Base-by-base conservation (phyloP, 192 early-diverging fungal genomes). In the Backusella westeae region DNA sequence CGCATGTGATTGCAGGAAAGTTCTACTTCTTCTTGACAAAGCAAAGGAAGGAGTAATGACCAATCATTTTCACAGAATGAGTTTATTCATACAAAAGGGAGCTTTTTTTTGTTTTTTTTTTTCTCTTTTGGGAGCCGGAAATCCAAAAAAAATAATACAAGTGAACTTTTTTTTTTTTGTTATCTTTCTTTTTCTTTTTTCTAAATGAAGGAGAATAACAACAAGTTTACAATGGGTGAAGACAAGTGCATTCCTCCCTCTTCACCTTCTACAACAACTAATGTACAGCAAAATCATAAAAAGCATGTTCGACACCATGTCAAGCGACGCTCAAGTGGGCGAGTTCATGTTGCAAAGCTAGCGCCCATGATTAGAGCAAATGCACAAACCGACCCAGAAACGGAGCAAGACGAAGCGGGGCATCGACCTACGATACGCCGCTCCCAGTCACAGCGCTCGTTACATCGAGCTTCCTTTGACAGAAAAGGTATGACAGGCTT, bases 261-360 rank as follows among this genome's bases (percentile, higher is more conserved):
- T 2, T 26, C 26, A 44, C 19, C 29, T 34, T 38, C 71, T 7
- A 19, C 32, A 4, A 52, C 52, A 14, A 29, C 35, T 19, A 35
- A 21, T 21, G n/a, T 41, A 3, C 68, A 36, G 9, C 35, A 36
- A 14, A 69, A 36, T 17, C 34, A 65, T 21, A 78, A 78, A 34
- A 72, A 41, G 9, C 77, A 63, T 68, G 65, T 12, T 12, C 56
- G 71, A 52, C 77, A 78, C 29, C 77, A 78, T 69, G 77, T 78
- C 44, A 78, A 78, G 66, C 53, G 77, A 52, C 59, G 71, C 35
- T 78, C 77, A 12, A 72, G 71, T 36, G 71, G 77, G 21, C 70
- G 77, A 52, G 77, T 78, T 8, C 77, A 78, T 67, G 77, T 78
- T 15, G 34, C 77, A 21, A 78, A 78, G 23, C n/a, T 78, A 10